Evolutionary conservation across 495 filamentous ascomycete genomes (phyloP), one percentile per base, ranked within the genome.

Genomic region (Aspergillus bertholletiae): DNA sequence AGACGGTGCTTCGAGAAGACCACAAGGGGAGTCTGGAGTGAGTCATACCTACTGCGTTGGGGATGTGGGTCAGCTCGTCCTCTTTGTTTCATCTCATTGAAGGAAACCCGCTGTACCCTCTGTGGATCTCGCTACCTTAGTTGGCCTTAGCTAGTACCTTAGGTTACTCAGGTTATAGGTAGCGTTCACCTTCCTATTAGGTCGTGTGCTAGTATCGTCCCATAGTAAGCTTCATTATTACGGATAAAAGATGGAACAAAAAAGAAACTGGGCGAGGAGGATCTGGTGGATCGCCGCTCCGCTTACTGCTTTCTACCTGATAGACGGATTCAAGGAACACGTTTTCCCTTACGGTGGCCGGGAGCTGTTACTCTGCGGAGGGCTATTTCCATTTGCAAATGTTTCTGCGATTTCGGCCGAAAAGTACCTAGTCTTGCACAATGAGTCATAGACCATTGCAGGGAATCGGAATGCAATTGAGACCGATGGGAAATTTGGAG

Each of bases 1-100:
- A 57, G 54, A 48, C 40, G 22, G 57, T 49, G 39, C 58, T 57
- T 57, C 51, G 54, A 61, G 58, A 61, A 57, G 51, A 37, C 22
- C 37, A 48, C 23, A 55, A 7, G 21, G n/a, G 13, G 23, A 34
- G 27, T 15, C 17, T n/a, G 34, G 43, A 54, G 58, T 54, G 51
- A 51, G 53, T 54, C 47, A 45, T 43, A 35, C 34, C 48, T 53
- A 50, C 44, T 49, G 55, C 55, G 49, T 58, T 37, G 26, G 41
- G 11, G 49, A 46, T 45, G 46, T 44, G 39, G 20, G 37, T 49
- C 41, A n/a, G 22, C 20, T 27, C 43, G 13, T 37, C n/a, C n/a
- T 28, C 17, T 34, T 15, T 59, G 57, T 59, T 59, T 59, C 57
- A 55, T 55, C 40, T 59, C 55, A 52, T 59, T 52, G 43, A 46